Percentiles rank a stretch among this genome's conserved stretches.
These are phyloP conservation scores for Microcos paniculata DNA, from an alignment of 345 rosid species.

Conservation along the genomic window DNA sequence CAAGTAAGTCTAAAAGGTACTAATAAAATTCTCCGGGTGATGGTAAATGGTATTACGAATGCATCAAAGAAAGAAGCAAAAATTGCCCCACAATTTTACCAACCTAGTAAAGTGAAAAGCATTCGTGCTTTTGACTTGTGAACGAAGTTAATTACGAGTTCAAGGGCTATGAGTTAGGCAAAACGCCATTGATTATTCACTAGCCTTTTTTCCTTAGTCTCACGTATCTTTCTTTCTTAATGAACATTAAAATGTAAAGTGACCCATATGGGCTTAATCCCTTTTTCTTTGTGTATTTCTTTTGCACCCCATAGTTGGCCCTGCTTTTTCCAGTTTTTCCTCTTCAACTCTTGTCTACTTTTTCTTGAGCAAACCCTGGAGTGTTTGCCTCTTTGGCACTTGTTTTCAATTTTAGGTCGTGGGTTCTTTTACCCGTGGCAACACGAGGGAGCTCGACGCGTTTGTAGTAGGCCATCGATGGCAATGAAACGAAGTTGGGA, in stretches of 20 bases:
- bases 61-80: not conserved
- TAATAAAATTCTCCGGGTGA: not conserved
- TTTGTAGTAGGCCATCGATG: not conserved
- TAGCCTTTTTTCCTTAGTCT: not conserved
- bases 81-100: not conserved
- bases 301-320: not conserved
- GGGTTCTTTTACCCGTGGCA: not conserved
- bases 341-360: not conserved
- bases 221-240: not conserved
- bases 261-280: not conserved
- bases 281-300: not conserved
- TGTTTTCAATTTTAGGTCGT: not conserved
- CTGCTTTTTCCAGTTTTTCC: not conserved
- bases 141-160: not conserved
- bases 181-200: not conserved
- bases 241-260: not conserved
- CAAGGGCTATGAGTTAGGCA: not conserved
- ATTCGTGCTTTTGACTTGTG: not conserved
- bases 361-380: not conserved
- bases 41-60: not conserved
- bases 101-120: not conserved
- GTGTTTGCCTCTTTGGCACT: not conserved
- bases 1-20: not conserved
- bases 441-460: conserved; percentile 1
- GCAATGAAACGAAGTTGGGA: not conserved